Evolutionary conservation across 2,329 filamentous ascomycete genomes (phyloP), one percentile per base, ranked within the genome.

Genomic region (Talaromyces verruculosus): DNA sequence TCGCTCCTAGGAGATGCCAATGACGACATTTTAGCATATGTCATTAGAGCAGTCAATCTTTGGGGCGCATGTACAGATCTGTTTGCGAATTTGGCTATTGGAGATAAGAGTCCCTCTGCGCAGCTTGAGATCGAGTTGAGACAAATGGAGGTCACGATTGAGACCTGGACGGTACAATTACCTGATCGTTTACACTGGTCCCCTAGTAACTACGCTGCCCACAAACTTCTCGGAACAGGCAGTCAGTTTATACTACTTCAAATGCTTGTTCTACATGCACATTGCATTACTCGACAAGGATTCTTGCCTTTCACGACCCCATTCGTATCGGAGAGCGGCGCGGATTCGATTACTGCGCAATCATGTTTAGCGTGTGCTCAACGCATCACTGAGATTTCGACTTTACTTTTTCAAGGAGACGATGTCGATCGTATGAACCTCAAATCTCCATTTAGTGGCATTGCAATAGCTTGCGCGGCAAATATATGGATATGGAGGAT

Each of bases 51-150:
- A 11, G 30, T 59, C 55, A 41, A 59, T 59, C n/a, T 59, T 17
- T 59, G 55, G 35, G 55, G 55, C n/a, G 55, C 19, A 59, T 59
- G 35, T 59, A 59, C 55, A 28, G 55, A 59, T 28, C 19, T 59
- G 43, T 41, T 28, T 43, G 55, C 55, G 13, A 41, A 59, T 28
- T 41, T 59, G 22, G 55, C 55, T 11, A 59, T 59, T n/a, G 35
- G 35, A 59, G 35, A 59, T 6, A 59, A 7, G 11, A 59, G 55
- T 43, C 43, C 55, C 35, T 41, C 55, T 41, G 55, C 19, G 5
- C 55, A 28, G n/a, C 35, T 25, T 19, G 55, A 59, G 55, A 59
- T 10, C 30, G 55, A 59, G 35, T 13, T 59, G 55, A 41, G 55
- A n/a, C 33, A n/a, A 41, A 41, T 41, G 55, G 55, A 59, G 19